Percentiles rank a stretch among this genome's conserved stretches.
These are phyloP conservation scores for Pichia sp. DNA, from an alignment of 1,139 yeast genomes.

Conservation along the genomic window DNA sequence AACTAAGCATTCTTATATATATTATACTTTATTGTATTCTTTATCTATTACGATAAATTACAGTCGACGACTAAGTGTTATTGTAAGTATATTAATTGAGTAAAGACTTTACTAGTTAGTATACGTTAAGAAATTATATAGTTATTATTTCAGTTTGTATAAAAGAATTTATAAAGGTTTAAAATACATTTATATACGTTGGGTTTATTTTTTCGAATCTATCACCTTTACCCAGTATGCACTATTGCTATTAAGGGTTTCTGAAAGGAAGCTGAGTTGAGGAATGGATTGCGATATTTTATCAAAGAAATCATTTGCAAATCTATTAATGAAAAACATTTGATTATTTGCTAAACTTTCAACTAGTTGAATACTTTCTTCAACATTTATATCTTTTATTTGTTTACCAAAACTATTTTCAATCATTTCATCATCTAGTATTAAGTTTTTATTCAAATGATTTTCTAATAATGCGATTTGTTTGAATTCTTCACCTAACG, in stretches of 20 bases:
- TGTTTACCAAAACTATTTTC: constrained; percentile 3
- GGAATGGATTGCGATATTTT: constrained; percentile 57
- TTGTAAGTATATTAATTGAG: too few species aligned
- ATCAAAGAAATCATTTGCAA: constrained; percentile 70
- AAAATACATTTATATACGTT: too few species aligned
- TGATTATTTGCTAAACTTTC: constrained; percentile 68
- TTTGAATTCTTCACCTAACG: constrained; percentile 67
- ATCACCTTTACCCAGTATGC: constrained; percentile 36
- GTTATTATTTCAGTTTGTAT: too few species aligned
- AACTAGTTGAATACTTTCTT: constrained; percentile 38
- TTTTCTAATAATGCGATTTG: constrained; percentile 57
- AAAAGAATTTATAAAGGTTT: too few species aligned
- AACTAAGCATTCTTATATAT: too few species aligned
- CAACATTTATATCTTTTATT: constrained; percentile 26
- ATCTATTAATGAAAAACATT: constrained; percentile 72
- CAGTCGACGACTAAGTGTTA: too few species aligned
- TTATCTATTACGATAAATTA: too few species aligned
- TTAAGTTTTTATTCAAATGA: constrained; percentile 25
- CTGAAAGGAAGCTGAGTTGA: constrained; percentile 44
- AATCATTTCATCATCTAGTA: constrained; percentile 6
- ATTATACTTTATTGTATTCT: too few species aligned
- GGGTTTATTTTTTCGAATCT: too few species aligned
- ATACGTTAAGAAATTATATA: too few species aligned
- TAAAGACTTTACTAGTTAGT: too few species aligned
- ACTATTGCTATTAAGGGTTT: constrained; percentile 35